These are phyloP conservation scores for Thielaviopsis musarum DNA, from an alignment of 2,329 filamentous ascomycete species.

Conservation along the genomic window DNA sequence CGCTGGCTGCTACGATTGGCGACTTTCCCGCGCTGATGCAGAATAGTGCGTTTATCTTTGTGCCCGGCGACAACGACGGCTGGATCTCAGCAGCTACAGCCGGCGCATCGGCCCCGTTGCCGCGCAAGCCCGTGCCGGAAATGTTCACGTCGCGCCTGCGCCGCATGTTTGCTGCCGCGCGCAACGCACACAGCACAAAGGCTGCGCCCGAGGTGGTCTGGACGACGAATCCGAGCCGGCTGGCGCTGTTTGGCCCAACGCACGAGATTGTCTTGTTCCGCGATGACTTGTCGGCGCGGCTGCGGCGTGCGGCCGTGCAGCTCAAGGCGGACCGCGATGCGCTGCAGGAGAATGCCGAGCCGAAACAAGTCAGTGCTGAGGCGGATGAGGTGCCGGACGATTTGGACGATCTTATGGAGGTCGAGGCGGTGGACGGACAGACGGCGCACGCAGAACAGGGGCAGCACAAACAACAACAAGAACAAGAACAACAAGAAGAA, in stretches of 20 bases:
- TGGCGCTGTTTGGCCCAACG: conserved; percentile 72
- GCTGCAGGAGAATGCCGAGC: conserved; percentile 18
- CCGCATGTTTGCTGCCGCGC: conserved; percentile 62
- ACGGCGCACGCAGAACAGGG: conserved; percentile 7
- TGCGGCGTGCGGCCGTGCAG: conserved; percentile 60
- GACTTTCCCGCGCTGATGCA: conserved; percentile 73
- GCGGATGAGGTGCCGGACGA: conserved; percentile 14
- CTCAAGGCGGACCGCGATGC: conserved; percentile 34
- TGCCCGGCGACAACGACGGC: conserved; percentile 94
- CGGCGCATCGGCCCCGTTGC: conserved; percentile 54
- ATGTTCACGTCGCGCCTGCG: conserved; percentile 80
- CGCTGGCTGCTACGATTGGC: conserved; percentile 61
- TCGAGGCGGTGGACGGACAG: conserved; percentile 20
- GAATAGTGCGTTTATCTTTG: conserved; percentile 72
- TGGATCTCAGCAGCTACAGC: conserved; percentile 78
- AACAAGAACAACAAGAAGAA: too few relatives aligned
- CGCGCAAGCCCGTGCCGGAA: conserved; percentile 59
- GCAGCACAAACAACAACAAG: conserved; percentile 12
- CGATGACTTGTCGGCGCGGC: conserved; percentile 67
- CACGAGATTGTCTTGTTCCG: conserved; percentile 79
- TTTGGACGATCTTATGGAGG: conserved; percentile 24
- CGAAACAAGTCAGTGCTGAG: background rate
- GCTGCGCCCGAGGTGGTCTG: conserved; percentile 60
- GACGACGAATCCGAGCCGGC: conserved; percentile 71
- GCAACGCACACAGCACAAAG: conserved; percentile 36